These are phyloP conservation scores for Mercurialis annua DNA, from an alignment of 345 rosid genomes.

Conservation along the genomic window DNA sequence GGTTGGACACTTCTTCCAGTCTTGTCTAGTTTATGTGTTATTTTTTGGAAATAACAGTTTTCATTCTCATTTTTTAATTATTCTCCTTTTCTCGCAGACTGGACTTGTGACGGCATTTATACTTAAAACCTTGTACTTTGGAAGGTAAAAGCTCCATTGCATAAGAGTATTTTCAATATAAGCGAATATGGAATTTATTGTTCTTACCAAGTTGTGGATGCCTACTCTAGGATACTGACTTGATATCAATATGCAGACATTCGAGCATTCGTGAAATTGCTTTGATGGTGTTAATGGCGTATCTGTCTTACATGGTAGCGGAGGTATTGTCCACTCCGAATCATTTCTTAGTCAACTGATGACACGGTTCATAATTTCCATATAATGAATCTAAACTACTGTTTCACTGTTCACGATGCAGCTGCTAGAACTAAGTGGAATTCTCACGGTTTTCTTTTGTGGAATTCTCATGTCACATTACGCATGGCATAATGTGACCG, in stretches of 20 bases:
- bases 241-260: slow-evolving; percentile 41
- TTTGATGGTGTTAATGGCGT: slow-evolving; percentile 78
- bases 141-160: slow-evolving; percentile 41
- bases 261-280: slow-evolving; percentile 74
- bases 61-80: slow-evolving; percentile 3
- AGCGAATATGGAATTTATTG: background rate
- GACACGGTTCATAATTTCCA: background rate
- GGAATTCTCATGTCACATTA: slow-evolving; percentile 87
- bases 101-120: slow-evolving; percentile 66
- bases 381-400: background rate
- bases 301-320: slow-evolving; percentile 80
- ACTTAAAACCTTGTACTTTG: slow-evolving; percentile 64
- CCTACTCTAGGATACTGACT: background rate
- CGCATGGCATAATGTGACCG: slow-evolving; percentile 49
- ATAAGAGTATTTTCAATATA: background rate
- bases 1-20: too few species aligned
- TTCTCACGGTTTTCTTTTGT: slow-evolving; percentile 88
- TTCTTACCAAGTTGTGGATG: slow-evolving; percentile 2
- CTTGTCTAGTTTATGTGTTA: background rate
- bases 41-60: too few species aligned
- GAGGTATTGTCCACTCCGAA: slow-evolving; percentile 45
- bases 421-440: slow-evolving; percentile 81
- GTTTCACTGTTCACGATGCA: slow-evolving; percentile 34
- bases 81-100: slow-evolving; percentile 39
- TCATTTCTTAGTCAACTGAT: background rate